Evolutionary conservation across 2,329 filamentous ascomycete genomes (phyloP), one percentile per base, ranked within the genome.

Genomic region (Keithomyces neogunnii): DNA sequence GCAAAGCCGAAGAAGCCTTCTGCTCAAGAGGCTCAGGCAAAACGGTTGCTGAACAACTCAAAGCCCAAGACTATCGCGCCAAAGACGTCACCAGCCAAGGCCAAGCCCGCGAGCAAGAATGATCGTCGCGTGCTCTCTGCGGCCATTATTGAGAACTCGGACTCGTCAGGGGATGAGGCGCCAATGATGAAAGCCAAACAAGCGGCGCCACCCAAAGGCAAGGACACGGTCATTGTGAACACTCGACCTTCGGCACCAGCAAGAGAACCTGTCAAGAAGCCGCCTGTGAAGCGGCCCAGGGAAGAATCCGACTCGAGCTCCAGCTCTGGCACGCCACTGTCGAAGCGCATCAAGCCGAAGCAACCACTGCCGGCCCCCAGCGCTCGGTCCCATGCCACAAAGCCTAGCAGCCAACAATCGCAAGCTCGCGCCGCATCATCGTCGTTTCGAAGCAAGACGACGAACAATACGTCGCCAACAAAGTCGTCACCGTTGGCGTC

Each of bases 401-500:
- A 81, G 48, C 19, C 19, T 19, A 68, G 68, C 30, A 76, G 71
- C 56, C 73, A 75, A 52, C 51, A 50, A 26, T 74, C 75, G 19
- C 72, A 74, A 40, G 66, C 66, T 32, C 62, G 53, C 11, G 59
- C 54, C 7, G 63, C 57, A 30, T 69, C 69, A 2, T 71, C 74
- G 5, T 73, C 73, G 1, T 64, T 44, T 33, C 47, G 50, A 38
- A 46, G 69, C 45, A 77, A 73, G 62, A 70, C 67, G 61, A 69
- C 67, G 62, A 79, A 79, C 64, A 69, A 74, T 55, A 82, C 75
- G 0, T 82, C 80, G 5, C 80, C 80, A 0, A 71, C 72, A 48
- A 85, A 85, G 62, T 84, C 82, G 2, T 85, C 82, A 8, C 82
- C 81, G 3, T 69, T 85, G 19, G 81, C 81, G n/a, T 81, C 80